Conservation (phyloP, 1,284 basidiomycete species). For the Tremellales sp. region DNA sequence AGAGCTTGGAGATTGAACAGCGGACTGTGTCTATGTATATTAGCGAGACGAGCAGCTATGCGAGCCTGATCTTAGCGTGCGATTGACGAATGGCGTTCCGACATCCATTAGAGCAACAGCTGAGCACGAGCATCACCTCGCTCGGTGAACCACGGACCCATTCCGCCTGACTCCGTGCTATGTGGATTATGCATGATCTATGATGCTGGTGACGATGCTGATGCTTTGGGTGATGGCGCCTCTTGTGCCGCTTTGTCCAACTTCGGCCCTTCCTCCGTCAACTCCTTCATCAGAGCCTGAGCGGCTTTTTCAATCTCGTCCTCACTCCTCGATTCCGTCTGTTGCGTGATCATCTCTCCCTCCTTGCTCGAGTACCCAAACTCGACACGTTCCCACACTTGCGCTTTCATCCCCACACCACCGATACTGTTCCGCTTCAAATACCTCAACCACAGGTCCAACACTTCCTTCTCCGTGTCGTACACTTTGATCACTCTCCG, state of each 20-base stretch:
- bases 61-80: too few relatives aligned
- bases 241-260: too few relatives aligned
- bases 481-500: constrained; percentile 84
- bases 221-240: too few relatives aligned
- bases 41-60: not conserved
- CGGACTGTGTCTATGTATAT: not conserved
- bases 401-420: constrained; percentile 80
- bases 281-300: constrained; percentile 20
- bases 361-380: constrained; percentile 60
- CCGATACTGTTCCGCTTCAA: constrained; percentile 70
- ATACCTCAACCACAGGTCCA: constrained; percentile 80
- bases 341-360: constrained; percentile 39
- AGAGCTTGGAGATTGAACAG: constrained; percentile 7
- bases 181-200: too few relatives aligned
- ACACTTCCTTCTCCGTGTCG: constrained; percentile 75
- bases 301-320: constrained; percentile 20
- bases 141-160: too few relatives aligned
- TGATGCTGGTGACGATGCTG: too few relatives aligned
- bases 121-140: too few relatives aligned
- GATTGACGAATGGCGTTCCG: not conserved
- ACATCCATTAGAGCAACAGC: too few relatives aligned
- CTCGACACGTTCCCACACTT: constrained; percentile 69
- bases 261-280: constrained; percentile 16
- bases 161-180: too few relatives aligned
- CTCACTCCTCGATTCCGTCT: not conserved